Evolutionary conservation across 805 yeast genomes (phyloP).

Genomic region (Pichia sporocuriosa): DNA sequence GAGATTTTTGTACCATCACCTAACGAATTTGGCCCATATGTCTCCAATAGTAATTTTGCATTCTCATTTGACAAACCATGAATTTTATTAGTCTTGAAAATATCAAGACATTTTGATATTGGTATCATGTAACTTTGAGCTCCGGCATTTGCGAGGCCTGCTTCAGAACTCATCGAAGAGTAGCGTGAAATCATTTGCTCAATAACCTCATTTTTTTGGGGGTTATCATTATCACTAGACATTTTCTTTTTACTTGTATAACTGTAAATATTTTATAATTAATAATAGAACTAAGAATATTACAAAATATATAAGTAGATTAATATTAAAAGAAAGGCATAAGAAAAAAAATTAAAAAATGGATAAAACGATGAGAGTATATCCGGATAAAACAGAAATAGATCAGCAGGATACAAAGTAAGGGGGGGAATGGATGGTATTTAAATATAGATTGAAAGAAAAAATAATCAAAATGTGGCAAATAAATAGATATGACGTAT

Average conservation of each 20-base stretch:
- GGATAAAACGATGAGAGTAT: too few relatives aligned
- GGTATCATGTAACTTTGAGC: conserved; percentile 20
- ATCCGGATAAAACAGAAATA: too few relatives aligned
- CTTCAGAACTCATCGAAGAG: conserved; percentile 3
- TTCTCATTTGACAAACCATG: conserved; percentile 40
- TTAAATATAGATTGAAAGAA: too few relatives aligned
- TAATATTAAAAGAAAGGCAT: too few relatives aligned
- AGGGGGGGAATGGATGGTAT: too few relatives aligned
- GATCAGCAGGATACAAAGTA: too few relatives aligned
- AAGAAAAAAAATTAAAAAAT: too few relatives aligned
- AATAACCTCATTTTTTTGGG: conserved; percentile 9
- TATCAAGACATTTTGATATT: conserved; percentile 15
- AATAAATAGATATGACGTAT: too few relatives aligned
- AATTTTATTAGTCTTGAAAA: conserved; percentile 32
- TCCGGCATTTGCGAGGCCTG: conserved; percentile 8
- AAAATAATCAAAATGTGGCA: too few relatives aligned
- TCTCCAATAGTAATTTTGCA: conserved; percentile 26
- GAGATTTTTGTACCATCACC: conserved; percentile 56
- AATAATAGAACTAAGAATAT: too few relatives aligned
- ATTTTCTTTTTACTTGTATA: background rate
- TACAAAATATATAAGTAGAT: too few relatives aligned
- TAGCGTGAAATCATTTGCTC: conserved; percentile 10
- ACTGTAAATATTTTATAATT: too few relatives aligned
- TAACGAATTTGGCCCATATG: conserved; percentile 52
- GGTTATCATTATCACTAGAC: conserved; percentile 1